phyloP scores from a whole-genome alignment of 2,329 filamentous ascomycete species.

The Didymellaceae sp. region DNA sequence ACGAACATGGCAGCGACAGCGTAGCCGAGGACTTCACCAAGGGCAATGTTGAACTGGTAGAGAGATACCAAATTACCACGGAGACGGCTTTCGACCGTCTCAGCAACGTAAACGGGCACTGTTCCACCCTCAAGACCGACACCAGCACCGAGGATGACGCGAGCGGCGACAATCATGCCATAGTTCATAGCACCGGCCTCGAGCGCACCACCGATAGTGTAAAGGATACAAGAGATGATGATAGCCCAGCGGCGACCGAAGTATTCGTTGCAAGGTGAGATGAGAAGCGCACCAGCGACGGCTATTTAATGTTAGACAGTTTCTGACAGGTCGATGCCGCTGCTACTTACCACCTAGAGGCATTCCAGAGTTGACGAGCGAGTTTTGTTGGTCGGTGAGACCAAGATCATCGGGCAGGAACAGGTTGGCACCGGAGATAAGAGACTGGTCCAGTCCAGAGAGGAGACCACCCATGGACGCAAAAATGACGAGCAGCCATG shows the following conservation, averaged over 20 bases:
- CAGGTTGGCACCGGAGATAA: constrained; percentile 74
- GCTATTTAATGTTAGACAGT: constrained; percentile 48
- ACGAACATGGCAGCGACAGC: constrained; percentile 76
- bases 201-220: constrained; percentile 72
- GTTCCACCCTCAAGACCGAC: constrained; percentile 77
- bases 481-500: constrained; percentile 71
- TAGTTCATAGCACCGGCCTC: constrained; percentile 72
- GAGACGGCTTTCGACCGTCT: constrained; percentile 70
- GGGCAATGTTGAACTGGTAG: constrained; percentile 78
- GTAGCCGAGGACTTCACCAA: constrained; percentile 76
- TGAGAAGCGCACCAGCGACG: constrained; percentile 71
- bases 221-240: constrained; percentile 71
- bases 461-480: constrained; percentile 78
- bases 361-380: constrained; percentile 73
- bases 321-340: neutral
- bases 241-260: constrained; percentile 73
- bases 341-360: constrained; percentile 61
- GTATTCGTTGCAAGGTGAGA: constrained; percentile 71
- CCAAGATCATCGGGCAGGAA: constrained; percentile 66
- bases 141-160: constrained; percentile 72
- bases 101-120: constrained; percentile 76
- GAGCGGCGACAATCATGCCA: constrained; percentile 72
- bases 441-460: constrained; percentile 74
- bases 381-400: constrained; percentile 63
- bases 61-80: constrained; percentile 76